Evolutionary conservation across 257 asterid genomes (phyloP), one percentile per base, ranked within the genome.

Genomic region (Verbena officinalis): DNA sequence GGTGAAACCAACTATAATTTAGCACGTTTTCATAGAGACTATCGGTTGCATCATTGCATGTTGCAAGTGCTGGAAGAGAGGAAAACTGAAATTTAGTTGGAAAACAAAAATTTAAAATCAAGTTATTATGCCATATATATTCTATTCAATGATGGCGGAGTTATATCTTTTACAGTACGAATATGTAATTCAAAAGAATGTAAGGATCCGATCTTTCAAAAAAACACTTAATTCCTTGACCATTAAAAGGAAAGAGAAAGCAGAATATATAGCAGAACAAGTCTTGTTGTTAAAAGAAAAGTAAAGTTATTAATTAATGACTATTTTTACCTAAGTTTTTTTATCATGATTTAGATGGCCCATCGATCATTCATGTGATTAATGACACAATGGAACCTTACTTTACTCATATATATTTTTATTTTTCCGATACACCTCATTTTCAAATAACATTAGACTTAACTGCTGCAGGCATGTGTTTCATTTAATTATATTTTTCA

Each of bases 261-360:
- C 5, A 11, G 4, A 6, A 7, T 24, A n/a, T n/a, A 54, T 27
- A 3, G 4, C 16, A 30, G n/a, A 52, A 0, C 12, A 9, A 57
- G 63, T 34, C 30, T 55, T 55, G 46, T 38, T 34, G 4, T n/a
- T n/a, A n/a, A n/a, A 55, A 31, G 62, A 55, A 55, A 33, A 55
- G 62, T 30, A n/a, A n/a, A 11, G 15, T 27, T 0, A n/a, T 2
- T 2, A 2, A 57, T 17, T 34, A 16, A 54, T 5, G 4, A 57
- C 46, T 33, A 30, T 10, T 19, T 10, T 17, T 11, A 36, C 31
- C 48, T 15, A 57, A 33, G 15, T 16, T 57, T 20, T 5, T 1
- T 34, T 3, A 30, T 15, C 1, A 27, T 7, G 10, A n/a, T 39
- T n/a, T n/a, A n/a, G n/a, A n/a, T n/a, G n/a, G n/a, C n/a, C n/a